Evolutionary conservation across 1,139 yeast species (phyloP), one percentile per base, ranked within the genome.

Genomic region (Sporopachydermia cereana): DNA sequence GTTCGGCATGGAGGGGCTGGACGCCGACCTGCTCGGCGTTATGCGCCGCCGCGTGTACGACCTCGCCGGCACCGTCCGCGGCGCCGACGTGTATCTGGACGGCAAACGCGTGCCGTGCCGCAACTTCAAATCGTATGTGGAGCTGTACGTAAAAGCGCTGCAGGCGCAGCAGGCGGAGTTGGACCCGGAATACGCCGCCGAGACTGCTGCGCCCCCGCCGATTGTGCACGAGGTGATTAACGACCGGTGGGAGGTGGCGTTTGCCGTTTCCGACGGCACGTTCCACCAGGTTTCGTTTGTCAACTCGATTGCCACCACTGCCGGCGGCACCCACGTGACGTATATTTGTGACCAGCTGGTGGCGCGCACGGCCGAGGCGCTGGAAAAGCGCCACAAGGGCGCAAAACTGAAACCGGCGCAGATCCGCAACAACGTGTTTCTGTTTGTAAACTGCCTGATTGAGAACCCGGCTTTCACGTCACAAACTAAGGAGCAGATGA

Each of bases 391-490:
- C 59, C 77, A 77, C 49, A 84, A 84, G 58, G 70, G 70, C 48
- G 77, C 85, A 30, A 79, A 79, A 62, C 77, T 93, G 48, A 84
- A 84, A 55, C 91, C 95, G 1, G 81, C 81, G 54, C 97, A 93
- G 64, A 84, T 93, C 48, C 79, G 82, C 59, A 88, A 83, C 61
- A 84, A 88, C 62, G 84, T 91, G 81, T 91, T 91, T 57, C 59
- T 93, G 39, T 93, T 93, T 56, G 71, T 93, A 52, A 93, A 93
- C 61, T 88, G 96, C 72, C 71, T 89, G 53, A 79, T 93, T 62
- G 96, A 88, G 60, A 93, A 93, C 55, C 98, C 98, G 0, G 95
- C 97, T 0, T 93, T 93, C 59, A 89, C 96, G 0, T 89, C 98
- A 0, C 98, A 93, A 66, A 93, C 98, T 0, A 93, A 93, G 58